These are phyloP conservation scores for Phytopythium litorale DNA, from an alignment of 352 stramenopile genomes.

Conservation along the genomic window DNA sequence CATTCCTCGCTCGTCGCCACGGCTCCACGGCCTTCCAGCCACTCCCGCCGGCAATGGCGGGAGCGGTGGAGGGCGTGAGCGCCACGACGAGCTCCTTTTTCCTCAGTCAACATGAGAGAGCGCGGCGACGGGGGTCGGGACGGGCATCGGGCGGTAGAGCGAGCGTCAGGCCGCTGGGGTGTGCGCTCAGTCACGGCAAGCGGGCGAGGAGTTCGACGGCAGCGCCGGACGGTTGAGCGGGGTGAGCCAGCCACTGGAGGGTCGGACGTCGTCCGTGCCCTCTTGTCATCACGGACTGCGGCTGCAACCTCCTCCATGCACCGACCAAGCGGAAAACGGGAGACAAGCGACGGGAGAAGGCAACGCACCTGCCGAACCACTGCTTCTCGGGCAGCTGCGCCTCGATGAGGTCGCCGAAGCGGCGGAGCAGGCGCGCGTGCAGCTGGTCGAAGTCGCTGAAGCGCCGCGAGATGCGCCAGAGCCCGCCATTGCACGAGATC, in stretches of 20 bases:
- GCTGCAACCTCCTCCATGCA: not conserved
- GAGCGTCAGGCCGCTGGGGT: not conserved
- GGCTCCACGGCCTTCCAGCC: not conserved
- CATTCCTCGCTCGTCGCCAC: slow-evolving; percentile 44
- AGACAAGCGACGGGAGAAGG: not conserved
- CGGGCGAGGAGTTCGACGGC: slow-evolving; percentile 24
- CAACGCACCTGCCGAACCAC: slow-evolving; percentile 76
- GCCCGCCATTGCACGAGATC: slow-evolving; percentile 80
- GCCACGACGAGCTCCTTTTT: slow-evolving; percentile 37
- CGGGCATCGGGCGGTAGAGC: not conserved
- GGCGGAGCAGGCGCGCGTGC: slow-evolving; percentile 64
- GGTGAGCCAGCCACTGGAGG: not conserved
- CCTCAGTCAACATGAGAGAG: slow-evolving; percentile 25
- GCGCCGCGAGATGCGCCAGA: slow-evolving; percentile 79
- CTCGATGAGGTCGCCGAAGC: slow-evolving; percentile 73
- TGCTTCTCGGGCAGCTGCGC: slow-evolving; percentile 75
- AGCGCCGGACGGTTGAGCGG: not conserved
- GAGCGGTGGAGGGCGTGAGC: not conserved
- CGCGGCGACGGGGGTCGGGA: slow-evolving; percentile 2
- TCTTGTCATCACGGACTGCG: not conserved
- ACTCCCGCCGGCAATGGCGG: not conserved
- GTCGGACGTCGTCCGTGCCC: not conserved
- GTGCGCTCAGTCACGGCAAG: not conserved
- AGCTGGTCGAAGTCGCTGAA: slow-evolving; percentile 89
- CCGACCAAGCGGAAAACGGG: not conserved